A percentile compares a stretch with the other conserved stretches of the same genome.
phyloP scores from a whole-genome alignment of 202 grass and related monocot genomes.

The Elaeis oleifera region DNA sequence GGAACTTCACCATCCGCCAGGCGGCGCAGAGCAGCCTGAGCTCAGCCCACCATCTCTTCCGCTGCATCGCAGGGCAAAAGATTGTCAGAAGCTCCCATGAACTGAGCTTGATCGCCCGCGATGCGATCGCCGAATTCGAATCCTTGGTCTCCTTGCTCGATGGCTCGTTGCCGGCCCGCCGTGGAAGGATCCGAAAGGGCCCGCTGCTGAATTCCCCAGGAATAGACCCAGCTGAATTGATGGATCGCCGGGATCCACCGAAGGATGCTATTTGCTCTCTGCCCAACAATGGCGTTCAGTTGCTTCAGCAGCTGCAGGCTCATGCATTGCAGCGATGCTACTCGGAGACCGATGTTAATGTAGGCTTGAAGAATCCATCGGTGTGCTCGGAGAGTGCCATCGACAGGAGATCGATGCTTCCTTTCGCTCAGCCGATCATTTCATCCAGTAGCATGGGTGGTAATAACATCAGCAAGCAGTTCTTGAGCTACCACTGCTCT shows the following conservation, averaged over 20 bases:
- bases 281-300: background rate
- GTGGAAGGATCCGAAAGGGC: conserved; percentile 7
- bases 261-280: background rate
- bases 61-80: conserved; percentile 1
- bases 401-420: background rate
- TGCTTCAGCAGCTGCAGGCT: background rate
- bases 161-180: background rate
- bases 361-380: background rate
- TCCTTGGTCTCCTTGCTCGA: conserved; percentile 1
- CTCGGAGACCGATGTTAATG: background rate
- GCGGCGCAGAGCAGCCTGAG: conserved; percentile 7
- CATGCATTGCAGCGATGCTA: background rate
- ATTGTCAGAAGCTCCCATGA: background rate
- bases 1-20: conserved; percentile 2
- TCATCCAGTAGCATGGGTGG: background rate
- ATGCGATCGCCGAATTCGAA: conserved; percentile 4
- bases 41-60: background rate
- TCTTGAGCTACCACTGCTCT: conserved; percentile 5
- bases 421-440: background rate
- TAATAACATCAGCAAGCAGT: background rate
- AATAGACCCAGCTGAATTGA: background rate
- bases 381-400: background rate
- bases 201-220: background rate
- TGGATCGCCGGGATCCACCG: background rate
- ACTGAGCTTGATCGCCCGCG: background rate